phyloP scores from a whole-genome alignment of 306 rosid species.

The Sicyos edulis region DNA sequence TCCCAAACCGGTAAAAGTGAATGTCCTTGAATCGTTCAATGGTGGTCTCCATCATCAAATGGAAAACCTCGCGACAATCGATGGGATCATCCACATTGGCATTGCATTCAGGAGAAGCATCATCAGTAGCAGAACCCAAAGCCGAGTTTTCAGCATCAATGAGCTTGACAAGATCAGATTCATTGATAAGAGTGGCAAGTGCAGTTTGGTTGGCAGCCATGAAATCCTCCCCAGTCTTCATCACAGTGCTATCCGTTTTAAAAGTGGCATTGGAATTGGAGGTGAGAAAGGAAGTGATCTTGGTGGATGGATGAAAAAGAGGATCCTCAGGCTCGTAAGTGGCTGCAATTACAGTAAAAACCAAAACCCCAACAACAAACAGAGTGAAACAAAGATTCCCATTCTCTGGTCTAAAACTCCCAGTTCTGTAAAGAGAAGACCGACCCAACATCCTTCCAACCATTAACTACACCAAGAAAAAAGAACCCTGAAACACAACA shows the following conservation, averaged over 20 bases:
- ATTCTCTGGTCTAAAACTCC: conserved; percentile 75
- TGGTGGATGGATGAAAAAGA: conserved; percentile 85
- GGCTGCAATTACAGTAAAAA: conserved; percentile 90
- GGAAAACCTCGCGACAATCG: conserved; percentile 87
- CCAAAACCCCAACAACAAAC: conserved; percentile 76
- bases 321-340: conserved; percentile 98
- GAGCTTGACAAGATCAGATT: conserved; percentile 52
- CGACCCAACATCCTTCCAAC: conserved; percentile 46
- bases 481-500: conserved; percentile 34
- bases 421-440: conserved; percentile 49
- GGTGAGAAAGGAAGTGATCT: conserved; percentile 76
- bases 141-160: conserved; percentile 20
- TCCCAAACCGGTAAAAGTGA: conserved; percentile 86
- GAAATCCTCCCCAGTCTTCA: conserved; percentile 91
- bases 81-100: conserved; percentile 46
- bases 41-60: conserved; percentile 78
- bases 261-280: conserved; percentile 96
- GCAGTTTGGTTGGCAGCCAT: conserved; percentile 77
- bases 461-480: conserved; percentile 23
- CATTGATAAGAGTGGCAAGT: conserved; percentile 50
- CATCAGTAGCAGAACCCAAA: conserved; percentile 12
- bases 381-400: conserved; percentile 83
- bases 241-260: conserved; percentile 69
- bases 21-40: conserved; percentile 86
- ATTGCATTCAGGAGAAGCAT: conserved; percentile 35